These are phyloP conservation scores for Verticillium nonalfalfae DNA, from an alignment of 2,329 filamentous ascomycete species.

Conservation along the genomic window DNA sequence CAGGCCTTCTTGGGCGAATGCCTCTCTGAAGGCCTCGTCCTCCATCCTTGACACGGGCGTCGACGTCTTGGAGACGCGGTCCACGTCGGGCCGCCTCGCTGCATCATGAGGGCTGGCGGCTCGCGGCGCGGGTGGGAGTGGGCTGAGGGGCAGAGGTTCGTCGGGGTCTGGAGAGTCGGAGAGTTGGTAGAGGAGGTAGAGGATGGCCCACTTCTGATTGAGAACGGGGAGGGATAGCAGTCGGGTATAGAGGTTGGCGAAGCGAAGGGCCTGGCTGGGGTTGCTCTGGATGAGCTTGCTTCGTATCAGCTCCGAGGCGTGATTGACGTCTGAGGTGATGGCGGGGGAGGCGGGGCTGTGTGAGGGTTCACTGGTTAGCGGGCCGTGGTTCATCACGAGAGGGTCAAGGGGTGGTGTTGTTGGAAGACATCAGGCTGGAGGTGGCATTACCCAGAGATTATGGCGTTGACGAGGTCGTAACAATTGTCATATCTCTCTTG, in stretches of 20 bases:
- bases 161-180: slow-evolving; percentile 59
- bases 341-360: slow-evolving; percentile 43
- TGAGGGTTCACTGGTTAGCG: not conserved
- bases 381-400: not conserved
- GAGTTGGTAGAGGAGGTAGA: slow-evolving; percentile 83
- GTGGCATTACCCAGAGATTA: slow-evolving; percentile 40
- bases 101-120: slow-evolving; percentile 16
- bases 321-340: slow-evolving; percentile 70
- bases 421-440: no score
- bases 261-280: slow-evolving; percentile 71
- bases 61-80: slow-evolving; percentile 26
- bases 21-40: slow-evolving; percentile 43
- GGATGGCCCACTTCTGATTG: slow-evolving; percentile 93
- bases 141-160: slow-evolving; percentile 41
- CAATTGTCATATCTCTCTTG: slow-evolving; percentile 63
- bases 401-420: not conserved
- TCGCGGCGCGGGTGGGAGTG: slow-evolving; percentile 27
- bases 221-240: slow-evolving; percentile 87
- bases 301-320: slow-evolving; percentile 89
- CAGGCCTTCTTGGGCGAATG: slow-evolving; percentile 48
- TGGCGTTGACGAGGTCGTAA: slow-evolving; percentile 43
- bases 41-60: slow-evolving; percentile 32
- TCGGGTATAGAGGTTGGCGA: slow-evolving; percentile 85
- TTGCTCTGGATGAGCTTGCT: slow-evolving; percentile 76
- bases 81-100: slow-evolving; percentile 28